These are phyloP conservation scores for Ophiorrhiza pumila DNA, from an alignment of 257 asterid genomes.

Conservation along the genomic window DNA sequence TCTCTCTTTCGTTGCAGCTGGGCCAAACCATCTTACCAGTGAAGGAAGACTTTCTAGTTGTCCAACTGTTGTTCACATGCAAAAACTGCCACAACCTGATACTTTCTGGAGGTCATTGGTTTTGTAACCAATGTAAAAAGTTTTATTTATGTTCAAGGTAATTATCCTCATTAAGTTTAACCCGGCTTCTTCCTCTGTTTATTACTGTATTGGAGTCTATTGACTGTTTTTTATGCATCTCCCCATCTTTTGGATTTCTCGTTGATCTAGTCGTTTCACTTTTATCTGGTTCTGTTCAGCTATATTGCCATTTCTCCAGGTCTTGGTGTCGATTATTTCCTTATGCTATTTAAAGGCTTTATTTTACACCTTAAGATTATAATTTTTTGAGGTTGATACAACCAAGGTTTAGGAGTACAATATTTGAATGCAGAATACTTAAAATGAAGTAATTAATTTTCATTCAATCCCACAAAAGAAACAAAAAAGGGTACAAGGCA, in stretches of 20 bases:
- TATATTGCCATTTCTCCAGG: neutral
- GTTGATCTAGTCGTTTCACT: neutral
- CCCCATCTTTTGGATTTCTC: neutral
- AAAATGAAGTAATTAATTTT: neutral
- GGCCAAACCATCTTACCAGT: slow-evolving; percentile 39
- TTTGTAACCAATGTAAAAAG: slow-evolving; percentile 57
- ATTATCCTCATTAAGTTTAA: slow-evolving; percentile 15
- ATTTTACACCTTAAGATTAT: neutral
- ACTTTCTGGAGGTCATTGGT: slow-evolving; percentile 49
- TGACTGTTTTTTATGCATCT: slow-evolving; percentile 3
- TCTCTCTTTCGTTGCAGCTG: slow-evolving; percentile 40
- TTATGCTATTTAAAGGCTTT: neutral
- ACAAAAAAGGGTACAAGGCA: neutral
- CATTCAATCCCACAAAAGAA: neutral
- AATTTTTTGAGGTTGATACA: neutral
- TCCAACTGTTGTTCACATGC: slow-evolving; percentile 56
- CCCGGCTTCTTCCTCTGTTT: slow-evolving; percentile 5
- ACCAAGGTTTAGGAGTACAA: neutral
- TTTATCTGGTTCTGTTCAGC: neutral
- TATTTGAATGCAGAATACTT: neutral
- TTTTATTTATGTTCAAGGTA: slow-evolving; percentile 57
- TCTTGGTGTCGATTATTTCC: neutral
- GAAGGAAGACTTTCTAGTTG: slow-evolving; percentile 60
- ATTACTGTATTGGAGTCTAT: too few relatives aligned
- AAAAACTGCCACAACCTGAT: slow-evolving; percentile 50